Percentiles rank a stretch among this genome's conserved stretches.
These are phyloP conservation scores for Nitzschia putrida DNA, from an alignment of 108 stramenopile genomes.

Conservation along the genomic window DNA sequence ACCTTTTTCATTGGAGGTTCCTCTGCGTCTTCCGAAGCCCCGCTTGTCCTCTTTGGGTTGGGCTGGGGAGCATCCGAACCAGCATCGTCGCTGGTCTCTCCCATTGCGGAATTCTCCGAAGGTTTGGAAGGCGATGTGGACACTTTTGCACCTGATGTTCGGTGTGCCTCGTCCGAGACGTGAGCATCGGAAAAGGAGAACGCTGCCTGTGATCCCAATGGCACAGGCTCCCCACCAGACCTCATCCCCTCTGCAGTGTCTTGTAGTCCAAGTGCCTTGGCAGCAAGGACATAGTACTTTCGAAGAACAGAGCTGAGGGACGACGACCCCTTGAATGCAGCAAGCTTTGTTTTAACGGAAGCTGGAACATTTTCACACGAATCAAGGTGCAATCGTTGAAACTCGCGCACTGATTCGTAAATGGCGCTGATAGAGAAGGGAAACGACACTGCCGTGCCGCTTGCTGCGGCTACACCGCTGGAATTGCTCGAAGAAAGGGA, in stretches of 20 bases:
- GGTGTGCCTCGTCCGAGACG: background rate
- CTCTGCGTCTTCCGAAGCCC: background rate
- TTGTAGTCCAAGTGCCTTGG: slow-evolving; percentile 71
- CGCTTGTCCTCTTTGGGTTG: background rate
- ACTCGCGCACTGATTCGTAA: slow-evolving; percentile 81
- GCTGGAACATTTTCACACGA: slow-evolving; percentile 61
- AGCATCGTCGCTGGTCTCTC: background rate
- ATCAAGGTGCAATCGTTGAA: slow-evolving; percentile 78
- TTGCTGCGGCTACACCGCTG: slow-evolving; percentile 23
- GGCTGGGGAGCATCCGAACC: background rate
- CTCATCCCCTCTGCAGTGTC: slow-evolving; percentile 74
- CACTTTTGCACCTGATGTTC: background rate
- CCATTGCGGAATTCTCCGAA: background rate
- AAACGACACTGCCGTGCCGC: slow-evolving; percentile 62
- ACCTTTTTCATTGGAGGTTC: background rate
- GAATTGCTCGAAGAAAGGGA: slow-evolving; percentile 32
- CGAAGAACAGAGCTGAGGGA: slow-evolving; percentile 79
- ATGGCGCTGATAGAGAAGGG: slow-evolving; percentile 80
- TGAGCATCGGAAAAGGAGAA: slow-evolving; percentile 39
- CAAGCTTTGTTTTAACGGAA: slow-evolving; percentile 47
- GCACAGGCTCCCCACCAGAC: slow-evolving; percentile 56
- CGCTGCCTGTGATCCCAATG: slow-evolving; percentile 39
- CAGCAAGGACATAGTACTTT: slow-evolving; percentile 78
- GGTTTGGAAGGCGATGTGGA: background rate
- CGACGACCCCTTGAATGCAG: slow-evolving; percentile 57